phyloP scores from a whole-genome alignment of 441 rosid species.

The Erodium moschatum region DNA sequence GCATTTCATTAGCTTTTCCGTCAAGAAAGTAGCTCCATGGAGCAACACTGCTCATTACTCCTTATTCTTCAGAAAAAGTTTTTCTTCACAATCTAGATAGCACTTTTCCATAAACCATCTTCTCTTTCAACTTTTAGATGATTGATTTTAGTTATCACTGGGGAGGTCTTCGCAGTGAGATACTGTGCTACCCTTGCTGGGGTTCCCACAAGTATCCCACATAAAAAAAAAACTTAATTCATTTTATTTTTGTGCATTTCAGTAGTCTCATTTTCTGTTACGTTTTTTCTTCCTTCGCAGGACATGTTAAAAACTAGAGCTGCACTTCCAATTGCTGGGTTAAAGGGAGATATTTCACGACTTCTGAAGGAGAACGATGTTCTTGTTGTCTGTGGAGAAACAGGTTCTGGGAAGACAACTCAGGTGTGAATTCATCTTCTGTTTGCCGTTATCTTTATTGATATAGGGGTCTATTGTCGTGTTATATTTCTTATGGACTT shows the following conservation, averaged over 20 bases:
- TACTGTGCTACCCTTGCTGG: neutral
- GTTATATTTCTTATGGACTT: constrained; percentile 14
- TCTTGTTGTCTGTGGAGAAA: constrained; percentile 89
- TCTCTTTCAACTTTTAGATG: neutral
- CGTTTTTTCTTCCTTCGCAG: constrained; percentile 29
- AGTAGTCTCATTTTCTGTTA: neutral
- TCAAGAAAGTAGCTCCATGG: neutral
- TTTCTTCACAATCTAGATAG: neutral
- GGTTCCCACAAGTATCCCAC: neutral
- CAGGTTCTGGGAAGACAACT: constrained; percentile 97
- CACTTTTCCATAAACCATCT: neutral
- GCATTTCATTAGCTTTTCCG: constrained; percentile 18
- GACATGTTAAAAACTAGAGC: constrained; percentile 56
- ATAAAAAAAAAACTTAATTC: neutral
- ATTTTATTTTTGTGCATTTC: neutral
- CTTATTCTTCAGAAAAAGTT: neutral
- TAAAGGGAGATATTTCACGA: constrained; percentile 60
- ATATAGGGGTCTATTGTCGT: neutral
- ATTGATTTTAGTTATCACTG: neutral
- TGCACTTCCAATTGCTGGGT: constrained; percentile 66
- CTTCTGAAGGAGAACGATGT: constrained; percentile 60
- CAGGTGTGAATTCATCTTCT: constrained; percentile 43
- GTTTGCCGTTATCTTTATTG: constrained; percentile 10
- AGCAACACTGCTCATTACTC: neutral
- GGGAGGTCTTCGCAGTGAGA: neutral